These are phyloP conservation scores for Primulina tabacum DNA, from an alignment of 257 asterid genomes.

Conservation along the genomic window DNA sequence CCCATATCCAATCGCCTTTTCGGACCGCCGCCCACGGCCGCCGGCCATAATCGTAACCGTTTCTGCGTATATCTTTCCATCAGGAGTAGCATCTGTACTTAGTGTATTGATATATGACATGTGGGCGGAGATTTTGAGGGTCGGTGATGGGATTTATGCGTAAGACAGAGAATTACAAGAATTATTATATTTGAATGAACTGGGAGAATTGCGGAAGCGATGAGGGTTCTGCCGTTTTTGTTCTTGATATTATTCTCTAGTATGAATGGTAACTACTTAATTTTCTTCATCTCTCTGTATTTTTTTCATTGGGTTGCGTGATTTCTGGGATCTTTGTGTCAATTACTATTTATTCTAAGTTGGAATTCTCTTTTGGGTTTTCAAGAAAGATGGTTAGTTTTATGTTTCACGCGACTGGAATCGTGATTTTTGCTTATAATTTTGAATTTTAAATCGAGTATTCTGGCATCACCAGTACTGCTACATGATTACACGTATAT, in stretches of 20 bases:
- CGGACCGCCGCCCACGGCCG: constrained; percentile 23
- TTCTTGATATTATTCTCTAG: background rate
- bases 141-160: constrained; percentile 37
- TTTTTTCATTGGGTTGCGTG: background rate
- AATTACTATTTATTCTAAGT: background rate
- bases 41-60: constrained; percentile 7
- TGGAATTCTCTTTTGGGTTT: too few relatives aligned
- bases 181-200: background rate
- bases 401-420: background rate
- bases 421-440: background rate
- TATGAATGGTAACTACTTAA: background rate
- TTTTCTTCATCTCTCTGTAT: background rate
- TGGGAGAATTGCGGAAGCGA: background rate
- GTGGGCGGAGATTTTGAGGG: constrained; percentile 23
- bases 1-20: constrained; percentile 15
- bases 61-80: background rate
- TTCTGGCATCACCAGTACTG: background rate
- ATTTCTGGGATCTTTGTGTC: background rate
- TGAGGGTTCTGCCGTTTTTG: background rate
- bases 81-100: background rate
- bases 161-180: constrained; percentile 21
- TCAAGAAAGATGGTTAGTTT: background rate
- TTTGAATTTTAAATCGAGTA: background rate
- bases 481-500: too few relatives aligned
- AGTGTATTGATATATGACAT: background rate